Conservation (phyloP, 2,329 filamentous ascomycete species). For the Fusarium nematophilum region DNA sequence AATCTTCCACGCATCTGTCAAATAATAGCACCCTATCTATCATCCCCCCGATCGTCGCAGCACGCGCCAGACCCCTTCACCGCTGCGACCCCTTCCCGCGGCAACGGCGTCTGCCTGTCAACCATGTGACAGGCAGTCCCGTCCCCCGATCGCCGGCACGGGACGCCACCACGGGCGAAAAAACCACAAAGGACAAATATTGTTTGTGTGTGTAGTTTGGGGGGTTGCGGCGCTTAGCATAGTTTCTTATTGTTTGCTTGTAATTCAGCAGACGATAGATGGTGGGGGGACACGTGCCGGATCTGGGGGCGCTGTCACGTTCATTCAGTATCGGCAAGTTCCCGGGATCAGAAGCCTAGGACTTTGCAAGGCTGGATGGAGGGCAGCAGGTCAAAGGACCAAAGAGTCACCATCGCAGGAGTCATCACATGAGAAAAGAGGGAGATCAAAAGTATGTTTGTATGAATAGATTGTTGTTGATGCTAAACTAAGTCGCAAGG, state of each 20-base stretch:
- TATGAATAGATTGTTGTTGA: conserved; percentile 19
- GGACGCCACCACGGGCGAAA: conserved; percentile 33
- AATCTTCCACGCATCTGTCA: too few species aligned
- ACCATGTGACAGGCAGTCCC: conserved; percentile 32
- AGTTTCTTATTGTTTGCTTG: conserved; percentile 20
- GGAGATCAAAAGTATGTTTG: background rate
- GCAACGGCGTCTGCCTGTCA: conserved; percentile 26
- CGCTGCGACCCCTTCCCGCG: conserved; percentile 21
- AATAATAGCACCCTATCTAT: too few species aligned
- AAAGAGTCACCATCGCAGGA: conserved; percentile 8
- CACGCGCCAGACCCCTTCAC: conserved; percentile 16
- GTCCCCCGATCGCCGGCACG: conserved; percentile 28
- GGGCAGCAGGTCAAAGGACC: background rate
- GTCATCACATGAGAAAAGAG: conserved; percentile 23
- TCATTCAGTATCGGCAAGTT: conserved; percentile 14
- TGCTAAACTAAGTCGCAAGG: conserved; percentile 26
- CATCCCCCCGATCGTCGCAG: conserved; percentile 7
- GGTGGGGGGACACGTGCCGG: conserved; percentile 23
- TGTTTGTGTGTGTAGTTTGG: background rate
- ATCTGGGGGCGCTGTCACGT: conserved; percentile 7
- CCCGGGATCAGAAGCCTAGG: background rate
- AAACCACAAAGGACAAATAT: conserved; percentile 24
- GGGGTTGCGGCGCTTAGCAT: background rate
- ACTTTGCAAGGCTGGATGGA: background rate
- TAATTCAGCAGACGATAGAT: conserved; percentile 17